A percentile compares a stretch with the other conserved stretches of the same genome.
Evolutionary conservation across 345 rosid species (phyloP).

Genomic region (Anastatica hierochuntica): DNA sequence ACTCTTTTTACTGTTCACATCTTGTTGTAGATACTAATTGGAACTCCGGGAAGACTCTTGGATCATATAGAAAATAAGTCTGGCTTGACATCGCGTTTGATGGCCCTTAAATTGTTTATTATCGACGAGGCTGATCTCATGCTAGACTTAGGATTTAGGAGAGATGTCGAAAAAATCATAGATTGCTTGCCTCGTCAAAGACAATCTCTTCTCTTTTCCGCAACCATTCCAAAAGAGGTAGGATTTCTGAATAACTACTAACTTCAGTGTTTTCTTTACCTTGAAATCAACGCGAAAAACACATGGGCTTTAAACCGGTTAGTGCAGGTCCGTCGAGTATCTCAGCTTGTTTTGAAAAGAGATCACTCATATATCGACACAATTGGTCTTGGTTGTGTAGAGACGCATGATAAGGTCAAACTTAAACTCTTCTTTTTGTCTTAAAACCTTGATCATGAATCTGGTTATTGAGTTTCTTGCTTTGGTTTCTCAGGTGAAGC

Average conservation of each 20-base stretch:
- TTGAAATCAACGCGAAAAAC: background rate
- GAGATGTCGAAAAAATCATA: slow-evolving; percentile 81
- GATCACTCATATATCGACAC: slow-evolving; percentile 75
- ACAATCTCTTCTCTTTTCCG: slow-evolving; percentile 81
- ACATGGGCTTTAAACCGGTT: too few species aligned
- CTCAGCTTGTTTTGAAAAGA: slow-evolving; percentile 85
- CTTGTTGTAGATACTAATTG: slow-evolving; percentile 64
- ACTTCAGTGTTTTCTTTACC: background rate
- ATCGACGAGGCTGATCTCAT: slow-evolving; percentile 95
- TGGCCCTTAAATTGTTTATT: slow-evolving; percentile 84
- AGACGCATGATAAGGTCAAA: slow-evolving; percentile 73
- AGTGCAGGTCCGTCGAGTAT: slow-evolving; percentile 75
- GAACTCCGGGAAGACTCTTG: slow-evolving; percentile 91
- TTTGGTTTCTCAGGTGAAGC: slow-evolving; percentile 53
- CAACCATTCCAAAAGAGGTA: slow-evolving; percentile 95
- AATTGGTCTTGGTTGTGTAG: slow-evolving; percentile 60
- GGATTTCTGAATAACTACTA: background rate
- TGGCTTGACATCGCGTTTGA: slow-evolving; percentile 63
- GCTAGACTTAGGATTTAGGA: slow-evolving; percentile 88
- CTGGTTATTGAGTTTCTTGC: background rate
- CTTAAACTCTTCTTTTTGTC: background rate
- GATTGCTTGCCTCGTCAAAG: slow-evolving; percentile 82
- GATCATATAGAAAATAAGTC: slow-evolving; percentile 91
- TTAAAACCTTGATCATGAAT: slow-evolving; percentile 4
- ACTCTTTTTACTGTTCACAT: too few species aligned